Base-by-base conservation (phyloP, 352 stramenopile species). In the Phytophthora citricola region DNA sequence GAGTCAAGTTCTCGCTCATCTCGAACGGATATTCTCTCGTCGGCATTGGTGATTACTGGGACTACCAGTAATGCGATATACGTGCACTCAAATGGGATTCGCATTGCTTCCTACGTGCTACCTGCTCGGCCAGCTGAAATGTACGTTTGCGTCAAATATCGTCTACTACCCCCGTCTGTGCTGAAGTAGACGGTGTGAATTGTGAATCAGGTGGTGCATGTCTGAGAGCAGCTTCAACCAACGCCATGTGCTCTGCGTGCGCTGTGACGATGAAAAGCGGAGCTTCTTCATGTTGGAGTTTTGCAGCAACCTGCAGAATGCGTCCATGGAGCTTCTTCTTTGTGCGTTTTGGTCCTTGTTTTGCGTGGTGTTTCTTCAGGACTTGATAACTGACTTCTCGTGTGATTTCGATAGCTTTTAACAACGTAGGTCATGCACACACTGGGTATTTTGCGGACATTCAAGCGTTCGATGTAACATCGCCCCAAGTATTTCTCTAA, bases 221-320 rank as follows among this genome's bases (percentile, higher is more conserved):
- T 46, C 46, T 31, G 45, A 79, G 46, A 56, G 76, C 40, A 66
- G n/a, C 14, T 24, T 61, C 8, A 55, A 64, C 15, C 68, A 76
- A 29, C 53, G 53, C 2, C 70, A 67, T 41, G 46, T 82, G 5
- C 22, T 88, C 0, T 69, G 66, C 9, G 71, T 92, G 11, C 68
- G 70, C 10, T 91, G 84, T 57, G 66, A 63, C 2, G 76, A 91
- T 47, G 40, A 39, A 11, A 69, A 79, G 4, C 66, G 71, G 2
- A 89, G 76, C 10, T 86, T 85, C 47, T 86, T 82, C 47, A 47
- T 92, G 34, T 44, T 92, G 4, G 69, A 57, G 7, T 78, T 92
- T 65, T 75, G 63, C 39, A 62, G 72, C n/a, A 56, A n/a, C 3
- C 36, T 56, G 10, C 34, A 70, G 12, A 61, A 73, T 12, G 48